Evolutionary conservation across 2,329 filamentous ascomycete genomes (phyloP).

Genomic region (Alternaria conjuncta): DNA sequence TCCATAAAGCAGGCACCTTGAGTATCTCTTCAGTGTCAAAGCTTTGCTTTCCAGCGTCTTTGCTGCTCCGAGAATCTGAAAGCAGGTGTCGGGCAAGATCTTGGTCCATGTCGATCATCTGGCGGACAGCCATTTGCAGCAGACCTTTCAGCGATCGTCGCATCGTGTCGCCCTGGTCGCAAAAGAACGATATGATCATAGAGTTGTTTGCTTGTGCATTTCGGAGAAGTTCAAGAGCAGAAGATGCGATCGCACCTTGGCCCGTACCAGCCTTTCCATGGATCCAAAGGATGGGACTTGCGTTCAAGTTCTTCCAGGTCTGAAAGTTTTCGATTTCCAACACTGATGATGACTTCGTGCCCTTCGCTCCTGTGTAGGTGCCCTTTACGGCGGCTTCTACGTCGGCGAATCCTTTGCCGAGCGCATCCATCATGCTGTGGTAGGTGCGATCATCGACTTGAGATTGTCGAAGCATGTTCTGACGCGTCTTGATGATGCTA

Average conservation of each 20-base stretch:
- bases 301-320: slow-evolving; percentile 16
- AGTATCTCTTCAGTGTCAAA: slow-evolving; percentile 23
- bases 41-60: slow-evolving; percentile 20
- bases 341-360: slow-evolving; percentile 18
- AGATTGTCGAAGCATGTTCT: slow-evolving; percentile 26
- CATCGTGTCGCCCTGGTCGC: slow-evolving; percentile 28
- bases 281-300: slow-evolving; percentile 25
- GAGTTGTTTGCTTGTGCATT: slow-evolving; percentile 3
- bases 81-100: slow-evolving; percentile 29
- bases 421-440: slow-evolving; percentile 20
- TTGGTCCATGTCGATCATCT: slow-evolving; percentile 25
- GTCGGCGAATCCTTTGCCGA: slow-evolving; percentile 28
- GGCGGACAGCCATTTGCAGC: slow-evolving; percentile 25
- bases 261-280: slow-evolving; percentile 31
- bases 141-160: slow-evolving; percentile 21
- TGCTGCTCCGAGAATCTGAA: slow-evolving; percentile 24
- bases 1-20: slow-evolving; percentile 26
- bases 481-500: slow-evolving; percentile 28
- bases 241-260: slow-evolving; percentile 27
- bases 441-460: slow-evolving; percentile 25
- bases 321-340: slow-evolving; percentile 18
- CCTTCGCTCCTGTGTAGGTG: slow-evolving; percentile 15
- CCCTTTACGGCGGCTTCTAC: slow-evolving; percentile 21
- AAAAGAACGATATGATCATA: slow-evolving; percentile 29
- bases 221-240: slow-evolving; percentile 22